Evolutionary conservation across 2,329 filamentous ascomycete genomes (phyloP), one percentile per base, ranked within the genome.

Genomic region (Pseudogymnoascus sp.): DNA sequence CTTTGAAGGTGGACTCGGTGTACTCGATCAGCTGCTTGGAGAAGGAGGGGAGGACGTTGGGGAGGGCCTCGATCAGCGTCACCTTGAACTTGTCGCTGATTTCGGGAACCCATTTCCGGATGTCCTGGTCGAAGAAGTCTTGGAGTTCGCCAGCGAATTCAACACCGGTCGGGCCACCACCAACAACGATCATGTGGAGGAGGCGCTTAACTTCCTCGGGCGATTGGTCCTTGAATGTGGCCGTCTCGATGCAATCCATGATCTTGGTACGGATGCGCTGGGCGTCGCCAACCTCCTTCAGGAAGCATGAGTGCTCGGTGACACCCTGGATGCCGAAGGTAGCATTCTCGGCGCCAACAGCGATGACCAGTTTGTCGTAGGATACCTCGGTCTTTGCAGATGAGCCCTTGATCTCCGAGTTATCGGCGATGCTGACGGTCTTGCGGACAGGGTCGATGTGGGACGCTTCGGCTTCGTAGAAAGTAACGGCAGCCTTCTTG

Each of bases 1-100:
- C 94, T 79, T 96, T 94, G 82, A 99, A 95, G 55, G 93, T 97
- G 78, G 92, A 93, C 80, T 99, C 94, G 70, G 94, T 99, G 83
- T 99, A 99, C 73, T 99, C 94, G 73, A 99, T 97, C 72, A 99
- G 83, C 78, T 96, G 92, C 84, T 97, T 97, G 75, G 91, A 96
- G 84, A 99, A 99, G 83, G 92, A 96, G 71, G 94, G 94, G 67
- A 99, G 84, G 60, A 96, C 92, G 76, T 95, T 97, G 70, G 94
- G 94, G 35, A 99, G 85, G 65, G 94, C 94, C 80, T 99, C 94
- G 68, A 99, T 93, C 58, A 99, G 87, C 63, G 94, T 99, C 67
- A 99, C 93, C 77, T 92, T 90, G 86, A 99, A 97, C 77, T 92
- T 91, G 72, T 92, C 86, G 75, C 88, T 86, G 76, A 99, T 96